Conservation (phyloP, 2,329 filamentous ascomycete species). For the Sarocladium oryzae region DNA sequence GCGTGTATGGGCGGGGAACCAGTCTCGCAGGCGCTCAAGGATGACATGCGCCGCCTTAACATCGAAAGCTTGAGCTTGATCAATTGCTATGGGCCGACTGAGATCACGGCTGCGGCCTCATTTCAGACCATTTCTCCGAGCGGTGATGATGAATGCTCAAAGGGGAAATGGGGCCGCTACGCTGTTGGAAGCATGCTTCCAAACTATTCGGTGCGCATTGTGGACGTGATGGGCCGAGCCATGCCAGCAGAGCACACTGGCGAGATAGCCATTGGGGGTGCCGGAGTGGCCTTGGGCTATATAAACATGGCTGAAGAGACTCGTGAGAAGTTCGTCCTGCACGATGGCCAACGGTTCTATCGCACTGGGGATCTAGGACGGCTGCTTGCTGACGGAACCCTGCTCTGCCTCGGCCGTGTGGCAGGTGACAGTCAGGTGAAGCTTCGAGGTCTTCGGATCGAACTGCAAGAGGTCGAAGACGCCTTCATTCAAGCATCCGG, state of each 20-base stretch:
- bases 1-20: slow-evolving; percentile 17
- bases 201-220: slow-evolving; percentile 19
- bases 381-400: neutral
- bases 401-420: neutral
- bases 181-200: slow-evolving; percentile 17
- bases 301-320: slow-evolving; percentile 18
- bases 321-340: slow-evolving; percentile 8
- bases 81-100: slow-evolving; percentile 26
- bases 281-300: slow-evolving; percentile 34
- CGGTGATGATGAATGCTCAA: neutral
- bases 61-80: slow-evolving; percentile 9
- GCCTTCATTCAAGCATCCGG: slow-evolving; percentile 1
- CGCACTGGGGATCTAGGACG: neutral
- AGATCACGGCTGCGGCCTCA: slow-evolving; percentile 14
- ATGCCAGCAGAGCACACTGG: slow-evolving; percentile 6
- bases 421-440: neutral
- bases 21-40: slow-evolving; percentile 9
- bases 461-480: slow-evolving; percentile 4
- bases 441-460: neutral
- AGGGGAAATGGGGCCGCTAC: slow-evolving; percentile 13
- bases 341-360: neutral
- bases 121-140: slow-evolving; percentile 2
- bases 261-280: slow-evolving; percentile 20
- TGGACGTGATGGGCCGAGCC: slow-evolving; percentile 6
- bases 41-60: slow-evolving; percentile 1